These are phyloP conservation scores for Pterocarpus macrocarpus DNA, from an alignment of 306 rosid species.

Conservation along the genomic window DNA sequence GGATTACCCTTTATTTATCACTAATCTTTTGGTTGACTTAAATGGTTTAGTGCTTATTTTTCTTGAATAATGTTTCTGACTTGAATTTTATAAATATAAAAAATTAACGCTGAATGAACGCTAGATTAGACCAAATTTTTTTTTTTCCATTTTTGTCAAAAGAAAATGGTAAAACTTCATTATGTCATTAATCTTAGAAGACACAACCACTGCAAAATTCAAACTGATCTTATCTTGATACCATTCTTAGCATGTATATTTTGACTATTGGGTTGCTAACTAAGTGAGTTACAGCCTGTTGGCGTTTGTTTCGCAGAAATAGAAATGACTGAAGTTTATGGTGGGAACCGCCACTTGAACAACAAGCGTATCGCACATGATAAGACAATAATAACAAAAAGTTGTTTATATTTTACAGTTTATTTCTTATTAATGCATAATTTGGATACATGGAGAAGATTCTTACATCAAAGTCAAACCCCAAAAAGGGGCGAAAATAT, in stretches of 20 bases:
- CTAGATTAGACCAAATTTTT: too few species aligned
- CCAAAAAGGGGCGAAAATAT: neutral
- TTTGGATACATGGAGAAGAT: neutral
- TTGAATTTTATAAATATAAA: too few species aligned
- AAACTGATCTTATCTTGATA: slow-evolving; percentile 34
- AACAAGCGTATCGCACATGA: slow-evolving; percentile 1
- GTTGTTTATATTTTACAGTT: too few species aligned
- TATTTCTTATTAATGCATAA: neutral
- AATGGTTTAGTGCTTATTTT: too few species aligned
- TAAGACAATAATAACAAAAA: too few species aligned
- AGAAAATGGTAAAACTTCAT: too few species aligned
- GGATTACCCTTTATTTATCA: too few species aligned
- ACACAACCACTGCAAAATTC: neutral
- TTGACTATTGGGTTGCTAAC: slow-evolving; percentile 1
- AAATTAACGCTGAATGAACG: too few species aligned
- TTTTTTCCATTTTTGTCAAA: too few species aligned
- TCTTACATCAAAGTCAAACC: neutral
- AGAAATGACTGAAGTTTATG: neutral
- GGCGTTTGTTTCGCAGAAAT: neutral
- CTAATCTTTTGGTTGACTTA: too few species aligned
- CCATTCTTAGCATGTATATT: slow-evolving; percentile 2
- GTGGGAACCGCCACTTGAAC: neutral
- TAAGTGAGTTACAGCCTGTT: neutral
- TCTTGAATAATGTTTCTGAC: too few species aligned
- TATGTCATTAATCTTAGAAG: too few species aligned